phyloP scores from a whole-genome alignment of 208 protist genomes.

The Acanthamoeba royreba region DNA sequence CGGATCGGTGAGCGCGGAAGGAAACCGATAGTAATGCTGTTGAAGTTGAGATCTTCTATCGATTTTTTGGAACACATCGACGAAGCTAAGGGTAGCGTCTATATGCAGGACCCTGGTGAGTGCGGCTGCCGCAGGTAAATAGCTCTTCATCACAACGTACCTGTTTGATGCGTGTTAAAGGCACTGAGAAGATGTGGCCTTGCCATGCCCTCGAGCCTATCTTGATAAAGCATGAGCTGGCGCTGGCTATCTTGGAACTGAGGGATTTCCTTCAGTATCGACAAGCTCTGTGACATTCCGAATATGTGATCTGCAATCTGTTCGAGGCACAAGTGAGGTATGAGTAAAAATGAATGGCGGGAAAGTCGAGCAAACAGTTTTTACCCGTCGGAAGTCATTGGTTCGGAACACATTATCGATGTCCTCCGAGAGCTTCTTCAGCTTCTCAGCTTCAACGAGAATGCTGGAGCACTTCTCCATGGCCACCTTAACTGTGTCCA shows the following conservation, averaged over 20 bases:
- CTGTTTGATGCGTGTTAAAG: not conserved
- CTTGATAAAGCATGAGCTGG: not conserved
- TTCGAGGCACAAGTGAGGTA: no score
- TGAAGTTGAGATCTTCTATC: not conserved
- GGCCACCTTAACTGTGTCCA: not conserved
- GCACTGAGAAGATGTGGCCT: not conserved
- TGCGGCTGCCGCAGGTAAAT: not conserved
- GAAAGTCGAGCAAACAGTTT: no score
- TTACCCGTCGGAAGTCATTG: not conserved
- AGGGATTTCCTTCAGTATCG: not conserved
- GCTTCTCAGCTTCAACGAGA: not conserved
- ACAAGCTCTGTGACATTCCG: not conserved
- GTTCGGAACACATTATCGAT: not conserved
- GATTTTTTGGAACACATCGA: slow-evolving; percentile 9
- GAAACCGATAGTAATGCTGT: not conserved
- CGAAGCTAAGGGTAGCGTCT: not conserved
- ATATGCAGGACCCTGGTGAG: not conserved
- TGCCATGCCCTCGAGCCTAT: slow-evolving; percentile 8
- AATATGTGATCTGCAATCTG: not conserved
- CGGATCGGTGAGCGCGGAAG: no score
- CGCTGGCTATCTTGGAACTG: not conserved
- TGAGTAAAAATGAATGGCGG: not conserved
- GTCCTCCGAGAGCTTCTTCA: not conserved
- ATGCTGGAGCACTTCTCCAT: slow-evolving; percentile 26
- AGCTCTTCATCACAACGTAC: no score